Base-by-base conservation (phyloP, 192 early-diverging fungal genomes). In the Cetraspora pellucida region DNA sequence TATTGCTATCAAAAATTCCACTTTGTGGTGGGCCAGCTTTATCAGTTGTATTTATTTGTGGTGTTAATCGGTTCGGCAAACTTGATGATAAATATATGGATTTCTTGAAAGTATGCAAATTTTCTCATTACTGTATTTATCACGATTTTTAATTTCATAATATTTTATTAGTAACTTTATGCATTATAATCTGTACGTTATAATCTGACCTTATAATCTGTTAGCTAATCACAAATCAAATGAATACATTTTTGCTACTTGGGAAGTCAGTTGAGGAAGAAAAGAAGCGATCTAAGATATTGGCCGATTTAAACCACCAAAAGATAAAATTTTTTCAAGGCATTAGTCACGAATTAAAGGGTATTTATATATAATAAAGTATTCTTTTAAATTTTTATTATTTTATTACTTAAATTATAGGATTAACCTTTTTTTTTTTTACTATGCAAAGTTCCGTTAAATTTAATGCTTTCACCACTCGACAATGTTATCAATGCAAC, bases 251-350 rank as follows among this genome's bases (percentile, higher is more conserved):
- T 57, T 65, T 81, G 3, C 76, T 77, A 66, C 77, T 80, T 46
- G 82, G 80, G 7, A 73, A 74, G 16, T 79, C 78, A 16, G 68
- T 78, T 11, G 82, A 84, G 65, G 80, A 81, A 14, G 82, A 84
- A 31, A 66, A 80, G 14, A 79, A 81, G 52, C 81, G 79, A 16
- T 69, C 72, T 0, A 68, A 84, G 45, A 79, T 75, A 0, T 54
- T 84, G 37, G 77, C 75, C 21, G 82, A 83, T 68, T 60, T 83
- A 21, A 83, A 83, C 57, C 75, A 77, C 13, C 77, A 79, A 59
- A 83, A 83, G 73, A 84, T 84, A 17, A 78, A 72, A 4, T 84
- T 84, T 55, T 84, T 84, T 67, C 82, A 84, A 55, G 81, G 81
- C 50, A 70, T 84, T 6, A 84, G 81, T 23, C 84, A 86, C 27